Evolutionary conservation across 2,329 filamentous ascomycete species (phyloP).

Genomic region (Fusarium udum): DNA sequence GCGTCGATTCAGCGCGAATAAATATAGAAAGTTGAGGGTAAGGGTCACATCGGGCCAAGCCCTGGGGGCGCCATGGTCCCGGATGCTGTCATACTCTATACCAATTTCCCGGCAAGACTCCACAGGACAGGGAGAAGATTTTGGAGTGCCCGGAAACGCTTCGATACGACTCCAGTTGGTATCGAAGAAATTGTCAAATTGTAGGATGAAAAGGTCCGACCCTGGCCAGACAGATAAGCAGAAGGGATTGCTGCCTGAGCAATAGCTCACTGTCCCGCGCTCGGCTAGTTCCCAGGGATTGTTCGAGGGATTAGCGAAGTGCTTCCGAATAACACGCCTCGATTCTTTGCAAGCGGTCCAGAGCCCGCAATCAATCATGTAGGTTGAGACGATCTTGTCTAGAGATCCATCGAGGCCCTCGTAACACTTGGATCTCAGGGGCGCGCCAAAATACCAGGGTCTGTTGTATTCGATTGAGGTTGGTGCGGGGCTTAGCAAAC

Average conservation of each 20-base stretch:
- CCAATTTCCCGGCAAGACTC: background rate
- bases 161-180: background rate
- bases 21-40: background rate
- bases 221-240: background rate
- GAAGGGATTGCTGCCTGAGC: background rate
- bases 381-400: background rate
- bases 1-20: background rate
- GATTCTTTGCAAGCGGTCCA: background rate
- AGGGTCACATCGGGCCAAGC: background rate
- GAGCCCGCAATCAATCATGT: background rate
- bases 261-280: background rate
- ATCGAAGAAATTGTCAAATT: background rate
- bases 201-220: background rate
- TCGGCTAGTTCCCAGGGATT: background rate
- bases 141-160: background rate
- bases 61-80: accelerated
- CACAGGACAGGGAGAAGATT: background rate
- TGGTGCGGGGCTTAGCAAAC: background rate
- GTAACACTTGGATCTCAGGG: background rate
- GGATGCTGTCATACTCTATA: background rate
- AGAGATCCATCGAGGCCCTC: too few relatives aligned
- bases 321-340: background rate
- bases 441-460: background rate
- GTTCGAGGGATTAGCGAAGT: background rate
- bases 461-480: too few relatives aligned